Evolutionary conservation across 129 eudicot species (phyloP), one percentile per base, ranked within the genome.

Genomic region (Saposhnikovia divaricata): DNA sequence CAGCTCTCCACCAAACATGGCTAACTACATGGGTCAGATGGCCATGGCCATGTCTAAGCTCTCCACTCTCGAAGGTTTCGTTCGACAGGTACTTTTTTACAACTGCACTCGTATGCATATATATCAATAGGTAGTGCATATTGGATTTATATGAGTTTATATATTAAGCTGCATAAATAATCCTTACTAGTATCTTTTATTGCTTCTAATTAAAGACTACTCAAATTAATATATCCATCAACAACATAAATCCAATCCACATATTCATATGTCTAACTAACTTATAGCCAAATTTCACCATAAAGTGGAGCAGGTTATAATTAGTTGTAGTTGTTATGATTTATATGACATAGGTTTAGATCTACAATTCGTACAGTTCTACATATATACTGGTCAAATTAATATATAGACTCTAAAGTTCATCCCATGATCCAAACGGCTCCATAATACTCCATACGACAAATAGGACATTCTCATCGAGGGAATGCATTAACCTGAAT

Each of bases 1-100:
- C 27, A 89, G 86, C 72, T 77, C 88, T 72, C 91, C 97, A 13
- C 87, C 94, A 23, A 92, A 90, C 87, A 92, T 92, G 96, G 88
- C 86, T 74, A 90, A 87, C 83, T 92, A 92, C 91, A 93, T 91
- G 94, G 91, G 90, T 61, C 98, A 93, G 80, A 89, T 93, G 97
- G 92, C 96, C 78, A 78, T 87, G 39, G 98, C 98, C 87, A 91
- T 91, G 89, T 91, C 78, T 88, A 91, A 91, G 79, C 94, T 93
- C 80, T 86, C 97, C 59, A 85, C 91, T 74, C 84, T 93, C n/a
- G 98, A 93, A 85, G 88, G 85, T 74, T 91, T 93, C 16, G 91
- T 91, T 21, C 42, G 95, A 86, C 97, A 93, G 98, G 98, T 93
- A 84, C 75, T 38, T 23, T 3, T 16, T 55, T 4, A 47, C 53